phyloP scores from a whole-genome alignment of 2,329 filamentous ascomycete genomes.

The Boeremia exigua region DNA sequence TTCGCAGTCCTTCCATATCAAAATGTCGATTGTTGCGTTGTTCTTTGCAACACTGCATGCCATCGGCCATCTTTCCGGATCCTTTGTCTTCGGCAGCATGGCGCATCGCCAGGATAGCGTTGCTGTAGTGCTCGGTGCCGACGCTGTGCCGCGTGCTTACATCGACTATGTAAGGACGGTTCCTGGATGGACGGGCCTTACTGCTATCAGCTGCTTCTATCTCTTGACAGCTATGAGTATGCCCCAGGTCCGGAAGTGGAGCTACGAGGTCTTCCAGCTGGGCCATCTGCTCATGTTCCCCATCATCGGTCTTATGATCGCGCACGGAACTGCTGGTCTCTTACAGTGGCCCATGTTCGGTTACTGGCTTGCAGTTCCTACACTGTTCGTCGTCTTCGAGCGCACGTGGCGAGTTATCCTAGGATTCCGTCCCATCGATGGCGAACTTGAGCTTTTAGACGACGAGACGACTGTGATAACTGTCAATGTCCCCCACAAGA shows the following conservation, averaged over 20 bases:
- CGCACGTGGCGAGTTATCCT: slow-evolving; percentile 54
- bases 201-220: slow-evolving; percentile 59
- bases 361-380: slow-evolving; percentile 62
- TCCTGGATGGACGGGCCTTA: slow-evolving; percentile 60
- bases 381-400: slow-evolving; percentile 59
- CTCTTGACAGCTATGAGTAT: slow-evolving; percentile 57
- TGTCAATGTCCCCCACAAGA: slow-evolving; percentile 55
- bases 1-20: slow-evolving; percentile 62
- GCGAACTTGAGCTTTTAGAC: slow-evolving; percentile 58
- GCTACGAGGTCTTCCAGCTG: slow-evolving; percentile 64
- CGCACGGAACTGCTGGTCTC: slow-evolving; percentile 59
- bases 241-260: slow-evolving; percentile 58
- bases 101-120: slow-evolving; percentile 54
- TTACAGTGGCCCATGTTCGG: slow-evolving; percentile 64
- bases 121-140: slow-evolving; percentile 53
- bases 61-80: slow-evolving; percentile 61
- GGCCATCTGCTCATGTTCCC: slow-evolving; percentile 65
- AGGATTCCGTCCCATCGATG: slow-evolving; percentile 58
- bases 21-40: slow-evolving; percentile 59
- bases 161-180: slow-evolving; percentile 55
- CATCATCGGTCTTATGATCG: slow-evolving; percentile 62
- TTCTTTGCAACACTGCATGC: slow-evolving; percentile 60
- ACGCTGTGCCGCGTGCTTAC: slow-evolving; percentile 55
- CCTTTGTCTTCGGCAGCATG: slow-evolving; percentile 59
- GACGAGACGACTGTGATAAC: slow-evolving; percentile 60